These are phyloP conservation scores for Zostera marina DNA, from an alignment of 116 monocot genomes.

Conservation along the genomic window DNA sequence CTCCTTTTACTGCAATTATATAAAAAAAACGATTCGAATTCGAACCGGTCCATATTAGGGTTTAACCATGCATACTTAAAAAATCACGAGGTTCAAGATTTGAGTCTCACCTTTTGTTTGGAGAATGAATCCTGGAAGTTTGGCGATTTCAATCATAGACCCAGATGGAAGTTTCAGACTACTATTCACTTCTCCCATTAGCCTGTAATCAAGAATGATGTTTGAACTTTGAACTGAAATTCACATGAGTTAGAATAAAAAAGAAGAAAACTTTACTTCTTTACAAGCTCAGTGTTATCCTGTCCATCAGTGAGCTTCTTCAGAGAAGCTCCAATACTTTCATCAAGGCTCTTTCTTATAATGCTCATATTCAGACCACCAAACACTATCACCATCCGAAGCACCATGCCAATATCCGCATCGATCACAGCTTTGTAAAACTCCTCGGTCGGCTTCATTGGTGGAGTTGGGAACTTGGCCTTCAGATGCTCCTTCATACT, in stretches of 20 bases:
- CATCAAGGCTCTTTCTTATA: constrained; percentile 53
- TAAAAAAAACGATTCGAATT: too few species aligned
- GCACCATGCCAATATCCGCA: constrained; percentile 23
- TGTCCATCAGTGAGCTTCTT: constrained; percentile 42
- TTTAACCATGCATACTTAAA: too few species aligned
- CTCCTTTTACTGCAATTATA: constrained; percentile 45
- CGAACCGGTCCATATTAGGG: too few species aligned
- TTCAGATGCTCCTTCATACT: constrained; percentile 29
- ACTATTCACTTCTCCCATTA: constrained; percentile 36
- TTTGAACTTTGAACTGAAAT: not conserved
- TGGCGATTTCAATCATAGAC: constrained; percentile 43
- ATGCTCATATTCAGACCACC: constrained; percentile 30
- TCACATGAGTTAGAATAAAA: not conserved
- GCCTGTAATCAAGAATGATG: constrained; percentile 7
- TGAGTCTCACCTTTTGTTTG: constrained; percentile 43
- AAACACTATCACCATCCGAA: constrained; percentile 50
- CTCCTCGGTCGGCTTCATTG: constrained; percentile 25
- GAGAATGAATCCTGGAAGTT: constrained; percentile 42
- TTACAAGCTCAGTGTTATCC: constrained; percentile 5
- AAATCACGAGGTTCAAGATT: too few species aligned
- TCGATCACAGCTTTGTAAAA: constrained; percentile 23
- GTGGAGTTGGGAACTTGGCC: constrained; percentile 17
- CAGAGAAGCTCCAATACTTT: constrained; percentile 35
- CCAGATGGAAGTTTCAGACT: constrained; percentile 34
- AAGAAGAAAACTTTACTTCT: not conserved